Percentiles rank a stretch among this genome's conserved stretches.
Conservation (phyloP, 31 red algal genomes). For the Odonthalia washingtoniensis region DNA sequence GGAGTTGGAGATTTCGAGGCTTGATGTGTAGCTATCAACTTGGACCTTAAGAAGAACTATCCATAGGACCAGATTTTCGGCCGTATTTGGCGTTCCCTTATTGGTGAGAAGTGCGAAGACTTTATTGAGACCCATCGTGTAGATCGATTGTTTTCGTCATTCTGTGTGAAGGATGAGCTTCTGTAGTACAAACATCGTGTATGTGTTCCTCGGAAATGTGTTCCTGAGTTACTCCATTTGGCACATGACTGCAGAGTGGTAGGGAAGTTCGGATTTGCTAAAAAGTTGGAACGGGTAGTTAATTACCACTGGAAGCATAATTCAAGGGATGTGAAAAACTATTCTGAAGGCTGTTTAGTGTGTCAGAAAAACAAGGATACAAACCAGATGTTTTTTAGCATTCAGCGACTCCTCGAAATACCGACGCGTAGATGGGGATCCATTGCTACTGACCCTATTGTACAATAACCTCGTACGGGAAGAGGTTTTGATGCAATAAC, state of each 20-base stretch:
- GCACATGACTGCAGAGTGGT: neutral
- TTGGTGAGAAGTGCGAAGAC: neutral
- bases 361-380: slow-evolving; percentile 6
- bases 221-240: neutral
- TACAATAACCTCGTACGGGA: neutral
- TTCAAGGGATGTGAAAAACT: neutral
- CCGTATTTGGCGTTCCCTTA: neutral
- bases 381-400: neutral
- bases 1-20: neutral
- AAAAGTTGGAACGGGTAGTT: neutral
- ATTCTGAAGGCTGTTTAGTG: neutral
- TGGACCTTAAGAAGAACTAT: too few relatives aligned
- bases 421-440: neutral
- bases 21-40: neutral
- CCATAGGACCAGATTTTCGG: too few relatives aligned
- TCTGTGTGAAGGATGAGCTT: neutral
- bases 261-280: slow-evolving; percentile 6
- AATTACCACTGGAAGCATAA: slow-evolving; percentile 1
- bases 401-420: neutral
- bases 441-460: slow-evolving; percentile 12
- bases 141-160: neutral
- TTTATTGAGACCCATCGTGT: neutral
- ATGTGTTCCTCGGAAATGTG: neutral
- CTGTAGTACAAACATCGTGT: neutral
- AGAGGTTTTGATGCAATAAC: neutral